A percentile compares a stretch with the other conserved stretches of the same genome.
phyloP scores from a whole-genome alignment of 169 alveolate species.

The Babesia bovis region DNA sequence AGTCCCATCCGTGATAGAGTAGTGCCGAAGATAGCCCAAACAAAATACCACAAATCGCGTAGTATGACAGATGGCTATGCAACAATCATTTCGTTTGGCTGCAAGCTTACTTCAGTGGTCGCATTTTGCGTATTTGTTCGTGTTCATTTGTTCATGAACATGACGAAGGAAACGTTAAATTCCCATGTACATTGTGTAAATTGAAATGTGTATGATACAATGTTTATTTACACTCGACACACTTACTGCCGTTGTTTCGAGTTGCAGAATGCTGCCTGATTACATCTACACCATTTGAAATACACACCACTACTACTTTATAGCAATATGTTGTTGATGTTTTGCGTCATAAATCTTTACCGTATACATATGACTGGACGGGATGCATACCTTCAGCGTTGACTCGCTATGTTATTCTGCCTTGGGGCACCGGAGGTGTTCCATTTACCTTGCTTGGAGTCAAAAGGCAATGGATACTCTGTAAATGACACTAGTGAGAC shows the following conservation, averaged over 20 bases:
- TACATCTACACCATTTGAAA: no score
- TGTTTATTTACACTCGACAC: no score
- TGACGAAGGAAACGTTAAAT: no score
- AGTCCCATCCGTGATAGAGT: conserved; percentile 60
- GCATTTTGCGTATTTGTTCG: conserved; percentile 5
- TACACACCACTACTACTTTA: no score
- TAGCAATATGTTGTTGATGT: no score
- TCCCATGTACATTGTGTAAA: no score
- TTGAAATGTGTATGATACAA: no score
- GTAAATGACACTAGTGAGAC: not conserved
- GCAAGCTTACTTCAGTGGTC: conserved; percentile 39
- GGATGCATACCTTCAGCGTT: not conserved
- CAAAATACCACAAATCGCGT: conserved; percentile 43
- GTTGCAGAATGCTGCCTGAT: no score
- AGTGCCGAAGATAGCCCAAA: conserved; percentile 42
- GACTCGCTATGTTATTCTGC: conserved; percentile 20
- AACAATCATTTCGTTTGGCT: not conserved
- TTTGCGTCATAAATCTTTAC: not conserved
- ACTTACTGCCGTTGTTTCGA: no score
- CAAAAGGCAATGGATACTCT: not conserved
- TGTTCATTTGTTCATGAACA: not conserved
- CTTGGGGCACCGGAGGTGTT: conserved; percentile 34
- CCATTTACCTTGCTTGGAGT: not conserved
- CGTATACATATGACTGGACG: not conserved
- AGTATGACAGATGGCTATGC: conserved; percentile 50